Conservation (phyloP, 768 basidiomycete genomes). For the Trichaptum fuscoviolaceum region DNA sequence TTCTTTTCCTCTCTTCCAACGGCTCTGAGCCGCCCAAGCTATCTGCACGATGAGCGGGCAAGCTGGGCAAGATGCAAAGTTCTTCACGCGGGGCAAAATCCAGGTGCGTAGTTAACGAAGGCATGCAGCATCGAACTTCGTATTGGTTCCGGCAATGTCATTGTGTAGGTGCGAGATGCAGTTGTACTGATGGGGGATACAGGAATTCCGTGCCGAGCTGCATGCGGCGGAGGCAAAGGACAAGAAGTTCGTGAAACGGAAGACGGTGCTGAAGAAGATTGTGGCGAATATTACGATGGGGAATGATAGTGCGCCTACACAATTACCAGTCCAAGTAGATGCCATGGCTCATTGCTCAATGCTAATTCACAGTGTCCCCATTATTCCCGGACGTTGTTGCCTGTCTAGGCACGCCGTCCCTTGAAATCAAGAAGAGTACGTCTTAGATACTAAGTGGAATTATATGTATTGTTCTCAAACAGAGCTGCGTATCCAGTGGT, state of each 20-base stretch:
- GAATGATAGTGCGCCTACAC: slow-evolving; percentile 78
- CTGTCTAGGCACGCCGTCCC: slow-evolving; percentile 87
- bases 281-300: slow-evolving; percentile 99
- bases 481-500: slow-evolving; percentile 67
- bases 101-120: slow-evolving; percentile 47
- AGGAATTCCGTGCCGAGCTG: slow-evolving; percentile 90
- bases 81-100: slow-evolving; percentile 89
- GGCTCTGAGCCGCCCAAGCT: slow-evolving; percentile 3
- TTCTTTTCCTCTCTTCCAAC: background rate
- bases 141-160: background rate
- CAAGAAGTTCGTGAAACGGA: slow-evolving; percentile 92
- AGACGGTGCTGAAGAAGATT: slow-evolving; percentile 93
- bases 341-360: slow-evolving; percentile 14
- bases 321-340: slow-evolving; percentile 10
- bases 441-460: slow-evolving; percentile 31
- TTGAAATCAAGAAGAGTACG: slow-evolving; percentile 96
- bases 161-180: slow-evolving; percentile 2
- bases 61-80: slow-evolving; percentile 84
- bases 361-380: slow-evolving; percentile 66
- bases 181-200: slow-evolving; percentile 12
- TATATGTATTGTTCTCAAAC: slow-evolving; percentile 5
- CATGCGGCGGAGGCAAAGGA: slow-evolving; percentile 92
- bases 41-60: slow-evolving; percentile 36
- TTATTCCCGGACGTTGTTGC: slow-evolving; percentile 94
- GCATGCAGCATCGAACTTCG: slow-evolving; percentile 4